phyloP scores from a whole-genome alignment of 306 rosid genomes.

The Cyclanthera cordifolia region DNA sequence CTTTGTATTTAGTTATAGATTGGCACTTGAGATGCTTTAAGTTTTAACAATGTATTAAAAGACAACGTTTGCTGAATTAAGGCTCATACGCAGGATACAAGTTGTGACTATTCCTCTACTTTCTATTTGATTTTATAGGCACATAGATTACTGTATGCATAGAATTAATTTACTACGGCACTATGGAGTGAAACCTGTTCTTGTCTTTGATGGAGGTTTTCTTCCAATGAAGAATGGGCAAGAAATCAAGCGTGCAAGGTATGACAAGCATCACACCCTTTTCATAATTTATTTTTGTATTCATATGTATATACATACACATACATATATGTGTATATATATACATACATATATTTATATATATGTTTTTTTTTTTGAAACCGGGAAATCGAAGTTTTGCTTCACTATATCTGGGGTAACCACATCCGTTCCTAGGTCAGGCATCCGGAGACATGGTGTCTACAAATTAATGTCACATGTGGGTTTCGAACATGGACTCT shows the following conservation, averaged over 20 bases:
- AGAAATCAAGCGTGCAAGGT: conserved; percentile 91
- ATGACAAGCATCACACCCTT: neutral
- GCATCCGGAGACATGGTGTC: too few species aligned
- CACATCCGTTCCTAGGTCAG: too few species aligned
- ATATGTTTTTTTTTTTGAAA: too few species aligned
- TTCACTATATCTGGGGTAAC: too few species aligned
- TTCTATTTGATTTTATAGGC: conserved; percentile 37
- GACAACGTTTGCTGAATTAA: neutral
- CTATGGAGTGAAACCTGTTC: conserved; percentile 65
- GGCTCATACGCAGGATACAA: too few species aligned
- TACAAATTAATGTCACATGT: too few species aligned
- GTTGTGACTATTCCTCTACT: neutral
- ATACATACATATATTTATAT: too few species aligned
- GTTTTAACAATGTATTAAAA: neutral
- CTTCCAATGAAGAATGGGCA: conserved; percentile 90
- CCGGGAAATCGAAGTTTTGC: too few species aligned
- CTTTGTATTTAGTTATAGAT: neutral
- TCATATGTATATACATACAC: too few species aligned
- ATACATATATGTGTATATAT: too few species aligned
- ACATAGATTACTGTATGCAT: conserved; percentile 89
- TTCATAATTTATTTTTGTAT: neutral
- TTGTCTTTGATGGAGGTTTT: conserved; percentile 89
- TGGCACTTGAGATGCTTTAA: neutral
- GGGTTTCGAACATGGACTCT: too few species aligned
- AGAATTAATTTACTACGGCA: conserved; percentile 76